Evolutionary conservation across 208 protist genomes (phyloP).

Genomic region (Leishmania braziliensis): DNA sequence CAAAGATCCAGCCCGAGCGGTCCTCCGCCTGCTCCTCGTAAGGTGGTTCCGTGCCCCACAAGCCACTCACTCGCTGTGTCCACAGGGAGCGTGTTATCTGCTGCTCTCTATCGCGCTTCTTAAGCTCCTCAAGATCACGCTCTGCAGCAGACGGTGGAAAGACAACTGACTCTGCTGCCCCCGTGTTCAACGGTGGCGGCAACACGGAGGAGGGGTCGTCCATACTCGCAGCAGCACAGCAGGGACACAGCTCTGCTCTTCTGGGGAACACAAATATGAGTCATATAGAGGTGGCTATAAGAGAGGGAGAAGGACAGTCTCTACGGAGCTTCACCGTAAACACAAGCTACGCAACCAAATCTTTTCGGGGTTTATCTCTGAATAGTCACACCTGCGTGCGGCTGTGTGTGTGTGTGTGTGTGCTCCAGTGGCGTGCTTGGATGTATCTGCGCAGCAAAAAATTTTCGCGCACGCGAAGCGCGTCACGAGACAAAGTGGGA

Average conservation of each 20-base stretch:
- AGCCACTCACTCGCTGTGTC: slow-evolving; percentile 13
- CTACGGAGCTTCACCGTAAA: neutral
- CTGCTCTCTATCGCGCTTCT: slow-evolving; percentile 14
- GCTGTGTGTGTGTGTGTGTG: neutral
- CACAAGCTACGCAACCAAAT: neutral
- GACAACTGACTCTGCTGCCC: neutral
- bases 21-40: slow-evolving; percentile 36
- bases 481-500: neutral
- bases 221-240: neutral
- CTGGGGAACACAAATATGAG: neutral
- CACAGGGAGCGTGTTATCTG: slow-evolving; percentile 15
- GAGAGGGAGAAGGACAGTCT: neutral
- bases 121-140: slow-evolving; percentile 8
- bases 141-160: slow-evolving; percentile 11
- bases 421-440: neutral
- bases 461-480: too few species aligned
- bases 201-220: neutral
- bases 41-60: slow-evolving; percentile 36
- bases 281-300: neutral
- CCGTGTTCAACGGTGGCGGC: neutral
- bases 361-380: neutral
- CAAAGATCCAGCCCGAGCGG: slow-evolving; percentile 20
- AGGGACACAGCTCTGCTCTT: neutral
- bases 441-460: neutral
- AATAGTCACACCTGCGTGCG: neutral